Evolutionary conservation across 2,329 filamentous ascomycete species (phyloP).

Genomic region (Diaporthe longicolla): DNA sequence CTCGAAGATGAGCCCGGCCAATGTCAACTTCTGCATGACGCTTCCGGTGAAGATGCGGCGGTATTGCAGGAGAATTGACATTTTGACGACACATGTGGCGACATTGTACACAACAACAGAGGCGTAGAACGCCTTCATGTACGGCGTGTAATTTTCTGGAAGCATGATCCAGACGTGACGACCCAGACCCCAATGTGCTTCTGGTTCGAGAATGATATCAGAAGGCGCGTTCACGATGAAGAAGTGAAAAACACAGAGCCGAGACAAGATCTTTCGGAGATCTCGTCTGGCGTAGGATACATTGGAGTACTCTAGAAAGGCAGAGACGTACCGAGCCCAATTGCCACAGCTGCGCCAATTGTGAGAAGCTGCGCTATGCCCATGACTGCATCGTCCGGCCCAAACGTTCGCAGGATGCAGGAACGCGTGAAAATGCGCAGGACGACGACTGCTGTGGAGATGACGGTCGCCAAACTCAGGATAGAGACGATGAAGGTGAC

Average conservation of each 20-base stretch:
- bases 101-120: slow-evolving; percentile 53
- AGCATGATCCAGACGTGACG: slow-evolving; percentile 39
- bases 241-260: neutral
- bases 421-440: slow-evolving; percentile 46
- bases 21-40: slow-evolving; percentile 45
- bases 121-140: slow-evolving; percentile 49
- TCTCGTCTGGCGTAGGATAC: neutral
- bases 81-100: slow-evolving; percentile 50
- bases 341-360: slow-evolving; percentile 45
- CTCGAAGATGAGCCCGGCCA: slow-evolving; percentile 44
- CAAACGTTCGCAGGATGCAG: slow-evolving; percentile 45
- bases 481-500: slow-evolving; percentile 45
- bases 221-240: neutral
- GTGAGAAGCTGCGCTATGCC: slow-evolving; percentile 44
- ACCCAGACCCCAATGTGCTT: slow-evolving; percentile 40
- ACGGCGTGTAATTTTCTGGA: slow-evolving; percentile 13
- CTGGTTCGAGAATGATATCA: neutral
- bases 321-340: slow-evolving; percentile 46
- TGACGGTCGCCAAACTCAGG: slow-evolving; percentile 44
- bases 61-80: slow-evolving; percentile 55
- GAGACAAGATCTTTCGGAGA: neutral
- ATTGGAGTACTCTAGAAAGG: neutral
- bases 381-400: slow-evolving; percentile 47
- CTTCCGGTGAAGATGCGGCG: slow-evolving; percentile 51
- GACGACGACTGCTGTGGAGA: slow-evolving; percentile 45